Evolutionary conservation across 2,329 filamentous ascomycete genomes (phyloP).

Genomic region (Aspergillus sp.): DNA sequence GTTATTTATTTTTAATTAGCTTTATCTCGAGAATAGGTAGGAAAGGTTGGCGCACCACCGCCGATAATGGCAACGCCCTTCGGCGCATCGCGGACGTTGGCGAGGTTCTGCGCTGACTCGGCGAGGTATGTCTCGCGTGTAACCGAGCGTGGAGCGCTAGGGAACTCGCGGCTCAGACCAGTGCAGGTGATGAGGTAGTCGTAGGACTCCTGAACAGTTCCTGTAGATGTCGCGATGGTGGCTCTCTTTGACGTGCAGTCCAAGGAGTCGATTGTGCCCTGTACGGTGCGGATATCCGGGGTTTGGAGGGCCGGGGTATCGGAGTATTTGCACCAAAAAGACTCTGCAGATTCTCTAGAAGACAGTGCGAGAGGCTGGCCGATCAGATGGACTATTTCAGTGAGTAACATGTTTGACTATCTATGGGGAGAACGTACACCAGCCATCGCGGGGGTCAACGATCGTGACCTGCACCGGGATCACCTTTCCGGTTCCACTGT

Average conservation of each 20-base stretch:
- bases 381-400: slow-evolving; percentile 66
- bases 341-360: slow-evolving; percentile 61
- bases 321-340: slow-evolving; percentile 69
- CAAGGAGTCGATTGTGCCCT: slow-evolving; percentile 63
- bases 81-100: slow-evolving; percentile 48
- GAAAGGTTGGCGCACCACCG: slow-evolving; percentile 49
- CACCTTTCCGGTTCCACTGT: slow-evolving; percentile 4
- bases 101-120: slow-evolving; percentile 23
- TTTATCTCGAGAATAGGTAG: background rate
- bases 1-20: background rate
- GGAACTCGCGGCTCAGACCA: slow-evolving; percentile 68
- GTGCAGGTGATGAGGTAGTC: slow-evolving; percentile 75
- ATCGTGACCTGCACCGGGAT: slow-evolving; percentile 69
- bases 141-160: slow-evolving; percentile 68
- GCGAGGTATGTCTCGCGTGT: slow-evolving; percentile 24
- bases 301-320: slow-evolving; percentile 67
- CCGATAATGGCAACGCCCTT: slow-evolving; percentile 66
- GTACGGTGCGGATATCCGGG: slow-evolving; percentile 62
- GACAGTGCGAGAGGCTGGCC: slow-evolving; percentile 72
- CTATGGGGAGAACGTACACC: slow-evolving; percentile 53
- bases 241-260: slow-evolving; percentile 62
- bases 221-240: slow-evolving; percentile 51
- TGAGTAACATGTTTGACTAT: background rate
- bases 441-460: slow-evolving; percentile 80
- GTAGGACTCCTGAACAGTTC: slow-evolving; percentile 49